phyloP scores from a whole-genome alignment of 331 rosid genomes.

The Malus hybrid region DNA sequence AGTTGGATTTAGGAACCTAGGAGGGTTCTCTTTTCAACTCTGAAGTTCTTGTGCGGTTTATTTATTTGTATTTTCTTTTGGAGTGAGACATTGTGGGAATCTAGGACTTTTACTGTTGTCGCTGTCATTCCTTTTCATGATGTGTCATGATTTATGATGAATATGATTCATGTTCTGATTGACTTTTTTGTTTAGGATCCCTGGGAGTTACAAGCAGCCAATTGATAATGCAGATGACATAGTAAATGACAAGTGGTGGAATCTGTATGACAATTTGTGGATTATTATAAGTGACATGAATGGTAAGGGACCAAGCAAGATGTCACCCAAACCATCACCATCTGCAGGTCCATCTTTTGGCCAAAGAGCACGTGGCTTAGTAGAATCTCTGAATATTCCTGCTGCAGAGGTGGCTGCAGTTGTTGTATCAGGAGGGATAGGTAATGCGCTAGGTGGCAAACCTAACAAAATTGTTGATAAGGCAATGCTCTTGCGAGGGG shows the following conservation, averaged over 20 bases:
- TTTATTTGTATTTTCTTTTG: neutral
- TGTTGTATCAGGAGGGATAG: slow-evolving; percentile 94
- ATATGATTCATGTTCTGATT: slow-evolving; percentile 20
- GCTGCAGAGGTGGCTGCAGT: slow-evolving; percentile 99
- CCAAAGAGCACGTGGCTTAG: slow-evolving; percentile 97
- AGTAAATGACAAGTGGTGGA: slow-evolving; percentile 85
- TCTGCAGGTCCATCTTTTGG: slow-evolving; percentile 70
- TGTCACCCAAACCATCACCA: slow-evolving; percentile 57
- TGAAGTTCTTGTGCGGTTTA: neutral
- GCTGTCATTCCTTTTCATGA: neutral
- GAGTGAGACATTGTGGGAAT: neutral
- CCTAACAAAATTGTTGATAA: slow-evolving; percentile 75
- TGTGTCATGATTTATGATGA: neutral
- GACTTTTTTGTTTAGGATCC: slow-evolving; percentile 28
- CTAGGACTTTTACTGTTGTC: neutral
- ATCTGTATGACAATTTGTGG: slow-evolving; percentile 75
- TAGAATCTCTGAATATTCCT: slow-evolving; percentile 95
- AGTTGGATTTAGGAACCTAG: no score
- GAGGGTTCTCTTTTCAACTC: neutral
- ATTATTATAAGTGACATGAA: slow-evolving; percentile 66
- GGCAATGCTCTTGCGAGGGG: slow-evolving; percentile 94
- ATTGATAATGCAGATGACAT: slow-evolving; percentile 33
- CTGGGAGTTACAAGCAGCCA: slow-evolving; percentile 38
- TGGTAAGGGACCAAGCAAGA: slow-evolving; percentile 70
- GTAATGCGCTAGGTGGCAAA: slow-evolving; percentile 81